Evolutionary conservation across 306 rosid genomes (phyloP).

Genomic region (Echinosophora koreensis): DNA sequence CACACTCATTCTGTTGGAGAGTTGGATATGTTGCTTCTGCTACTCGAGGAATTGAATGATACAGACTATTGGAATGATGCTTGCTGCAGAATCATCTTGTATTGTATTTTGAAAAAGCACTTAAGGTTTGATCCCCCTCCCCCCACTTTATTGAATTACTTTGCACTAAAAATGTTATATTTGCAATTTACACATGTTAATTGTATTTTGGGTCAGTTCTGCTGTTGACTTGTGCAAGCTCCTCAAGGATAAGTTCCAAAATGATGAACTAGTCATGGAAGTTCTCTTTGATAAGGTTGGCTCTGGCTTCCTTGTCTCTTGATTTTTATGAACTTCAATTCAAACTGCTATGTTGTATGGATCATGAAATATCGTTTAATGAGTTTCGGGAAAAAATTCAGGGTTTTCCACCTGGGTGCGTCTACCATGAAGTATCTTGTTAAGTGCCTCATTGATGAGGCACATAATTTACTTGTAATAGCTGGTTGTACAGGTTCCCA

Average conservation of each 20-base stretch:
- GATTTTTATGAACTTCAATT: constrained; percentile 15
- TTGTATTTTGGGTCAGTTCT: constrained; percentile 56
- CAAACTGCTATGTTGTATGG: constrained; percentile 5
- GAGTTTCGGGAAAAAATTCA: neutral
- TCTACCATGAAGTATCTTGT: too few relatives aligned
- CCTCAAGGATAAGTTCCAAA: constrained; percentile 62
- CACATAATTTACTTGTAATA: too few relatives aligned
- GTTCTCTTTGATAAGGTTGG: constrained; percentile 76
- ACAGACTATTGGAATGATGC: constrained; percentile 69
- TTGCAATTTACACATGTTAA: constrained; percentile 21
- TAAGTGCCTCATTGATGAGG: too few relatives aligned
- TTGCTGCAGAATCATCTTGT: constrained; percentile 71
- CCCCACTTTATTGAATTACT: constrained; percentile 26
- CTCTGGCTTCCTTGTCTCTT: constrained; percentile 29
- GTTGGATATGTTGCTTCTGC: constrained; percentile 63
- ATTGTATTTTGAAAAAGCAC: constrained; percentile 67
- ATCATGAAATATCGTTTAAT: neutral
- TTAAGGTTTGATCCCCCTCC: constrained; percentile 60
- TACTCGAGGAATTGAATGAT: constrained; percentile 64
- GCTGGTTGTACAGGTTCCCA: too few relatives aligned
- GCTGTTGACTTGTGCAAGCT: constrained; percentile 75
- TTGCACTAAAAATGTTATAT: neutral
- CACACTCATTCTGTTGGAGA: constrained; percentile 60
- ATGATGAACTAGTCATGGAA: constrained; percentile 58
- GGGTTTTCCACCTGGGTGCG: too few relatives aligned